A percentile compares a stretch with the other conserved stretches of the same genome.
Conservation (phyloP, 2,329 filamentous ascomycete genomes). For the Scedosporium boydii region DNA sequence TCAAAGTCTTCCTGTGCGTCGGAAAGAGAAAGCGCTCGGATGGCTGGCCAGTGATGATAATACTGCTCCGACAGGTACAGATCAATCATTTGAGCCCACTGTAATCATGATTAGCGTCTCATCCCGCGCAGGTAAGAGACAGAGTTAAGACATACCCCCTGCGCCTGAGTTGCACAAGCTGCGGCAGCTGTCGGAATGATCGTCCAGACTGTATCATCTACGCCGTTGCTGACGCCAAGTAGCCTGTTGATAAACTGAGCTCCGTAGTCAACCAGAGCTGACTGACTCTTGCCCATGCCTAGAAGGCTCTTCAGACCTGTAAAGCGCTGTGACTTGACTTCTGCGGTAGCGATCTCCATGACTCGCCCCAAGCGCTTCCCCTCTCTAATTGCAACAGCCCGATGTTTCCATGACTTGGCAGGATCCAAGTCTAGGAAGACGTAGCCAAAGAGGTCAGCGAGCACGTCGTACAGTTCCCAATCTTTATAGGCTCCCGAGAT, state of each 20-base stretch:
- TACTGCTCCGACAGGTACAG: conserved; percentile 38
- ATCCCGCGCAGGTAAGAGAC: not conserved
- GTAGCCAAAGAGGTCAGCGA: conserved; percentile 43
- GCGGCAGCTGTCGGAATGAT: conserved; percentile 47
- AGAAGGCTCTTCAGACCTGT: not conserved
- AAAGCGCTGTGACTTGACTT: not conserved
- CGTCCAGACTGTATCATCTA: conserved; percentile 47
- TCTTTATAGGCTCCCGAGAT: conserved; percentile 25
- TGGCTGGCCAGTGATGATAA: conserved; percentile 34
- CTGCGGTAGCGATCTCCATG: conserved; percentile 36
- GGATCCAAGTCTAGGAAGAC: conserved; percentile 42
- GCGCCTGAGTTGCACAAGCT: conserved; percentile 49
- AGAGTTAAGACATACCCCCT: conserved; percentile 17
- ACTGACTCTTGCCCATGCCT: not conserved
- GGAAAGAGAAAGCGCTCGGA: conserved; percentile 33
- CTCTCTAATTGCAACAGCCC: conserved; percentile 31
- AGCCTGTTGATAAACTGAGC: conserved; percentile 46
- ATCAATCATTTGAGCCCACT: conserved; percentile 42
- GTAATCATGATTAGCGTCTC: not conserved
- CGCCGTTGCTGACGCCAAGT: conserved; percentile 39
- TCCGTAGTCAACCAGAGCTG: conserved; percentile 45
- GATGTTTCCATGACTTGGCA: conserved; percentile 23
- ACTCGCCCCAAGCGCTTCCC: conserved; percentile 37
- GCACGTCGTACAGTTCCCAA: conserved; percentile 24
- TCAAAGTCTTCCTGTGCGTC: conserved; percentile 33